phyloP scores from a whole-genome alignment of 371 early-diverging fungal genomes.

The Mortierella sp. region DNA sequence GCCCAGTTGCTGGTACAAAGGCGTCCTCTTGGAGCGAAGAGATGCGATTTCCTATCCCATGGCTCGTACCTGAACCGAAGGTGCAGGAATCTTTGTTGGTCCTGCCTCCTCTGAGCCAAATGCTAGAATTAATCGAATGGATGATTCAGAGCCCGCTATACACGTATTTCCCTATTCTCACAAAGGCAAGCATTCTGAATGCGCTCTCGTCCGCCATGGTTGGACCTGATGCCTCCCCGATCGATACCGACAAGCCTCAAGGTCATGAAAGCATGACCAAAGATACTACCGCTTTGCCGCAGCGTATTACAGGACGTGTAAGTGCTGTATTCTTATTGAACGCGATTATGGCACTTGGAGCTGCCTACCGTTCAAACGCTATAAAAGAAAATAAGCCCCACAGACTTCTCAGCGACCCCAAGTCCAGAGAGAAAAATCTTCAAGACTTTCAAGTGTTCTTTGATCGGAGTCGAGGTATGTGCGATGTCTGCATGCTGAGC shows the following conservation, averaged over 20 bases:
- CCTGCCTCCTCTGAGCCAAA: conserved; percentile 36
- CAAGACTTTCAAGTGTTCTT: conserved; percentile 41
- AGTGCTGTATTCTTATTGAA: conserved; percentile 50
- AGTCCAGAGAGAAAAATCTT: conserved; percentile 6
- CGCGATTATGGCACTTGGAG: conserved; percentile 55
- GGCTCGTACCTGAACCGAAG: conserved; percentile 53
- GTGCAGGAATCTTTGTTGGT: conserved; percentile 36
- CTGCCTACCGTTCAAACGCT: conserved; percentile 51
- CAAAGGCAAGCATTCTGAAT: conserved; percentile 49
- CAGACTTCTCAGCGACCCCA: conserved; percentile 19
- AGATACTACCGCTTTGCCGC: conserved; percentile 19
- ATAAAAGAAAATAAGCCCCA: conserved; percentile 38
- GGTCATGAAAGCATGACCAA: not conserved
- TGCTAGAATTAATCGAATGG: conserved; percentile 49
- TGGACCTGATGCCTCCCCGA: conserved; percentile 15
- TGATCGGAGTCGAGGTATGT: conserved; percentile 42
- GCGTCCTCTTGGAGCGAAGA: conserved; percentile 49
- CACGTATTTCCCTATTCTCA: conserved; percentile 46
- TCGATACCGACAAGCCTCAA: conserved; percentile 7
- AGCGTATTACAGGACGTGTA: conserved; percentile 48
- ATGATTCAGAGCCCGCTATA: conserved; percentile 53
- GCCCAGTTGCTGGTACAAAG: conserved; percentile 49
- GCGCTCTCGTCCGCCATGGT: conserved; percentile 38
- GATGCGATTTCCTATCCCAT: conserved; percentile 52
- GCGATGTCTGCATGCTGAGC: too few species aligned